Conservation (phyloP, 345 rosid genomes). For the Alliaria petiolata region DNA sequence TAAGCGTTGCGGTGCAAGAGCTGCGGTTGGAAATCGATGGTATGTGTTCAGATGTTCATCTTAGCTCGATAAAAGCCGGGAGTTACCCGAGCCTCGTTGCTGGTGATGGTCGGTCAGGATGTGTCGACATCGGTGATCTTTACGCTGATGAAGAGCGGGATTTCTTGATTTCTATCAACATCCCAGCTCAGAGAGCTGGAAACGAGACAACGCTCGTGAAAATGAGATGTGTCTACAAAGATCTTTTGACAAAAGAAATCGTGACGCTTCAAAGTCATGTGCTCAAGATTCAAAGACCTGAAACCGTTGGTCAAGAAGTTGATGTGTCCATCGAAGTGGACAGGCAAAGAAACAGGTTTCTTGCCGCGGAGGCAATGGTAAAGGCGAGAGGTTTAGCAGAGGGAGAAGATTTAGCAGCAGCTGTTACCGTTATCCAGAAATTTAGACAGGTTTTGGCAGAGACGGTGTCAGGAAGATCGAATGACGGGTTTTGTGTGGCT, state of each 20-base stretch:
- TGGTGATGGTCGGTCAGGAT: constrained; percentile 47
- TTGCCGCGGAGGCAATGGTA: constrained; percentile 87
- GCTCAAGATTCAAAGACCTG: constrained; percentile 59
- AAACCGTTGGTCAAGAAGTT: constrained; percentile 39
- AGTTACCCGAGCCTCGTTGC: constrained; percentile 57
- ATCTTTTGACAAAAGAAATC: constrained; percentile 69
- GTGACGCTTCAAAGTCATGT: constrained; percentile 50
- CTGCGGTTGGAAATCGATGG: constrained; percentile 64
- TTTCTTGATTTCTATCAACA: constrained; percentile 70
- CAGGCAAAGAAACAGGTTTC: constrained; percentile 84
- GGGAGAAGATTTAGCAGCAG: constrained; percentile 69
- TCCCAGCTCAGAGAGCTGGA: constrained; percentile 51
- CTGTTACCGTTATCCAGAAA: constrained; percentile 61
- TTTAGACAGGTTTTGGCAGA: constrained; percentile 53
- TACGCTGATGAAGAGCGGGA: constrained; percentile 96
- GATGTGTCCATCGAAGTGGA: constrained; percentile 81
- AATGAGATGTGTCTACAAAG: constrained; percentile 72
- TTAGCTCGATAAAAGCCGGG: constrained; percentile 71
- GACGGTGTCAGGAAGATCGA: constrained; percentile 61
- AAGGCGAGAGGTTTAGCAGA: constrained; percentile 77
- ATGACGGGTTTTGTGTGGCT: constrained; percentile 69
- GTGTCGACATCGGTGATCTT: constrained; percentile 75
- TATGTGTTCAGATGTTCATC: constrained; percentile 42
- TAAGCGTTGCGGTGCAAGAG: constrained; percentile 93
- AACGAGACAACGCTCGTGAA: constrained; percentile 54